Percentiles rank a stretch among this genome's conserved stretches.
These are phyloP conservation scores for Myrmaecium sp. DNA, from an alignment of 2,329 filamentous ascomycete genomes.

Conservation along the genomic window DNA sequence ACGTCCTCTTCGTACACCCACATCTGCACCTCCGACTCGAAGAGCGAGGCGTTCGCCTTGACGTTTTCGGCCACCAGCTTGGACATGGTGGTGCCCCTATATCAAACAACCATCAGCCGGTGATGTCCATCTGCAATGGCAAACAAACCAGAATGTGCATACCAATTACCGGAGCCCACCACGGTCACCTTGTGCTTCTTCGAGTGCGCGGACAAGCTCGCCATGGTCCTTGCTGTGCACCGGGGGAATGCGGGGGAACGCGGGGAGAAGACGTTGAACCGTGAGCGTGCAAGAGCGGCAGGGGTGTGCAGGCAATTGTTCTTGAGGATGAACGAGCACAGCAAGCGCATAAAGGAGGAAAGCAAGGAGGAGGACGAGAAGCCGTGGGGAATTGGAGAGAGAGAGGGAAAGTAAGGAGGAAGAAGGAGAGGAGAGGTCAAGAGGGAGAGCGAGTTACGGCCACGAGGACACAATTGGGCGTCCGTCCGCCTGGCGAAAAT, in stretches of 20 bases:
- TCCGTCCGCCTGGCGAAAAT: too few relatives aligned
- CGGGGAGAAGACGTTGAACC: conserved; percentile 1
- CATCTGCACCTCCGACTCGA: conserved; percentile 87
- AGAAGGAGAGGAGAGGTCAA: too few relatives aligned
- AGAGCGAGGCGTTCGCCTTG: conserved; percentile 56
- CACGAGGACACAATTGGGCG: too few relatives aligned
- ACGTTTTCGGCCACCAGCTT: conserved; percentile 96
- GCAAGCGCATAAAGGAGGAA: too few relatives aligned
- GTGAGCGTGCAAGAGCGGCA: conserved; percentile 4
- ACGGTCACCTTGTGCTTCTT: conserved; percentile 88
- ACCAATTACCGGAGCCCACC: conserved; percentile 95
- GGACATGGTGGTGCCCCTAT: conserved; percentile 86
- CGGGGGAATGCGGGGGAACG: conserved; percentile 1
- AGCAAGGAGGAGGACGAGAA: too few relatives aligned
- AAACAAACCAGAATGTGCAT: conserved; percentile 18
- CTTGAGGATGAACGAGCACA: too few relatives aligned
- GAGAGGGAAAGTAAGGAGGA: too few relatives aligned
- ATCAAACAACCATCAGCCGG: conserved; percentile 4
- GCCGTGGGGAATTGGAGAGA: too few relatives aligned
- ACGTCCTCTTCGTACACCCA: conserved; percentile 97
- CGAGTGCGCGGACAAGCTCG: conserved; percentile 32
- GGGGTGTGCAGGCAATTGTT: conserved; percentile 1
- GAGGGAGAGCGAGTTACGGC: too few relatives aligned
- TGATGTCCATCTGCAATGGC: too few relatives aligned
- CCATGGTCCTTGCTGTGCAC: conserved; percentile 22